A percentile compares a stretch with the other conserved stretches of the same genome.
Evolutionary conservation across 495 filamentous ascomycete genomes (phyloP).

Genomic region (Jackrogersella minutella): DNA sequence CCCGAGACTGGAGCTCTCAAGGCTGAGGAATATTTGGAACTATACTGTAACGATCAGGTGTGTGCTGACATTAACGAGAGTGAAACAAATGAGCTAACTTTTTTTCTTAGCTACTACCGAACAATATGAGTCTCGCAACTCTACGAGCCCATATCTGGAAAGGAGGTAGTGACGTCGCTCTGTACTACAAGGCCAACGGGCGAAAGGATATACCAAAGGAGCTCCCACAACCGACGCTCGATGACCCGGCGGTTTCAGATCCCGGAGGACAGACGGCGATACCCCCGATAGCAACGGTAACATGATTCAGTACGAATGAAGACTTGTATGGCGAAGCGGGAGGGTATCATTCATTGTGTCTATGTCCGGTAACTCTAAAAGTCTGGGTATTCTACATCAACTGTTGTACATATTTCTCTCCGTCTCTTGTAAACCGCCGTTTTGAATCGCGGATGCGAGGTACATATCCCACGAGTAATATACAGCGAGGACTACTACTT

Average conservation of each 20-base stretch:
- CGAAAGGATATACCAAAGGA: slow-evolving; percentile 64
- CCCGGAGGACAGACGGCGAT: slow-evolving; percentile 26
- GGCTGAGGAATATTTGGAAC: slow-evolving; percentile 90
- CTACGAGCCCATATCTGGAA: slow-evolving; percentile 93
- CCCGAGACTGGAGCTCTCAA: slow-evolving; percentile 68
- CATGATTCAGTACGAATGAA: slow-evolving; percentile 10
- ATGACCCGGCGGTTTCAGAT: slow-evolving; percentile 37
- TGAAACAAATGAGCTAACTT: slow-evolving; percentile 26
- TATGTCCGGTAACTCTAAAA: slow-evolving; percentile 39
- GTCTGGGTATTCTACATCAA: slow-evolving; percentile 37
- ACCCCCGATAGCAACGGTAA: slow-evolving; percentile 28
- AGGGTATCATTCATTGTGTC: slow-evolving; percentile 41
- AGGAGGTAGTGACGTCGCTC: slow-evolving; percentile 83
- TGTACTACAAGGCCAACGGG: slow-evolving; percentile 91
- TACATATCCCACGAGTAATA: slow-evolving; percentile 33
- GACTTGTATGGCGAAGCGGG: slow-evolving; percentile 13
- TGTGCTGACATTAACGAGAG: slow-evolving; percentile 37
- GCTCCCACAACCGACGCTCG: slow-evolving; percentile 33
- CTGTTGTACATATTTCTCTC: slow-evolving; percentile 41
- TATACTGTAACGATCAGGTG: slow-evolving; percentile 93
- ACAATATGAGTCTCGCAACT: slow-evolving; percentile 89
- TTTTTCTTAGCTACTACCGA: slow-evolving; percentile 54
- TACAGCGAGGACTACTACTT: slow-evolving; percentile 18
- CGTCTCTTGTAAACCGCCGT: background rate
- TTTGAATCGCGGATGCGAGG: slow-evolving; percentile 12